Evolutionary conservation across 257 asterid species (phyloP).

Genomic region (Rauvolfia tetraphylla): DNA sequence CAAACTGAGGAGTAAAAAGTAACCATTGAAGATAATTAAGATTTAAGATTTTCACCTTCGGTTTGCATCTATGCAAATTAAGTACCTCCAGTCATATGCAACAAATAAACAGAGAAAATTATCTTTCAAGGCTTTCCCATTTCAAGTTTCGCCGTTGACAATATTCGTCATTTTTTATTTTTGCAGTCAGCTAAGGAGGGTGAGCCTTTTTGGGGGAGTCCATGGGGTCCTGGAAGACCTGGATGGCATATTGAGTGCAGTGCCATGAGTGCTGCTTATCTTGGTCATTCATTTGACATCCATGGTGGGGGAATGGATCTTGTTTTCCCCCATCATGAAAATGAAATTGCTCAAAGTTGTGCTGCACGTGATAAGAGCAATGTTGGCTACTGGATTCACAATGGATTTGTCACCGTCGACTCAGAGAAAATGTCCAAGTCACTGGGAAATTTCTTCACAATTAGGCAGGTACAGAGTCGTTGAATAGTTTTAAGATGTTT

Average conservation of each 20-base stretch:
- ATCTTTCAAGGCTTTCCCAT: neutral
- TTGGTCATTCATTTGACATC: constrained; percentile 83
- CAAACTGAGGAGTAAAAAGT: neutral
- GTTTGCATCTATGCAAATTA: neutral
- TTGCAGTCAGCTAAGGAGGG: constrained; percentile 97
- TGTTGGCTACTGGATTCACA: constrained; percentile 86
- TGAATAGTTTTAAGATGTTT: neutral
- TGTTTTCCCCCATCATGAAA: constrained; percentile 94
- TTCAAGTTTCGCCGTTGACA: neutral
- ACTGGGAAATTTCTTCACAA: constrained; percentile 94
- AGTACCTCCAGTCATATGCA: neutral
- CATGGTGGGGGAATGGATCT: constrained; percentile 99
- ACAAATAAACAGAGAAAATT: neutral
- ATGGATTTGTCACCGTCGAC: constrained; percentile 91
- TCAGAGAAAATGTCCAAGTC: constrained; percentile 97
- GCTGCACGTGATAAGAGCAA: constrained; percentile 75
- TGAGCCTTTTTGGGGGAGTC: constrained; percentile 97
- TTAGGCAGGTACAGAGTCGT: constrained; percentile 59
- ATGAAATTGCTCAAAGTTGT: constrained; percentile 99
- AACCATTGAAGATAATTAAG: neutral
- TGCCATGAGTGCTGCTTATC: constrained; percentile 96
- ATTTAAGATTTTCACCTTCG: neutral
- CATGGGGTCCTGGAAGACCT: constrained; percentile 99
- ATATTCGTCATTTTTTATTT: constrained; percentile 15
- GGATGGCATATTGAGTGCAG: constrained; percentile 99